A percentile compares a stretch with the other conserved stretches of the same genome.
Evolutionary conservation across 163 green algal species (phyloP).

Genomic region (Volvox carteri): DNA sequence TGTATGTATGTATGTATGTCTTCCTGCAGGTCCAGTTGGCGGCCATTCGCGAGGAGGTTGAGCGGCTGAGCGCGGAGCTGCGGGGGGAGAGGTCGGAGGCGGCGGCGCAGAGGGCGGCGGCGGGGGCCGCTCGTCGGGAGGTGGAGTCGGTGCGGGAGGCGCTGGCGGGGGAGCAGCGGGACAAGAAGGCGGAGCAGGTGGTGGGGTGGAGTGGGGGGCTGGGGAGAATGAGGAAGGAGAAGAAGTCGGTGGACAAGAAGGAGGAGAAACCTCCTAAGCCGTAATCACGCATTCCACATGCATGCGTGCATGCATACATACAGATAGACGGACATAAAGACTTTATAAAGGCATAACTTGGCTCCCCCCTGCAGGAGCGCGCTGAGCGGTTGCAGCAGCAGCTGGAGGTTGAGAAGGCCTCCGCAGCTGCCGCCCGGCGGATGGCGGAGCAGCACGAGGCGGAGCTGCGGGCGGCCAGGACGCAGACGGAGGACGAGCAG

Average conservation of each 20-base stretch:
- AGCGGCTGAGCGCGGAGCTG: slow-evolving; percentile 41
- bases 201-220: neutral
- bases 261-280: too few relatives aligned
- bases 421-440: slow-evolving; percentile 6
- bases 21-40: slow-evolving; percentile 30
- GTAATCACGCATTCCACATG: too few relatives aligned
- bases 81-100: slow-evolving; percentile 25
- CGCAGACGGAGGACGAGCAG: slow-evolving; percentile 32
- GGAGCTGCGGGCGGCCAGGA: slow-evolving; percentile 12
- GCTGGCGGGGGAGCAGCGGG: slow-evolving; percentile 20
- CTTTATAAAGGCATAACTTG: too few relatives aligned
- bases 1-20: too few relatives aligned
- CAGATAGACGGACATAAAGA: too few relatives aligned
- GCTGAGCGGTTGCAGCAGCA: slow-evolving; percentile 17
- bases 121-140: slow-evolving; percentile 36
- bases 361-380: slow-evolving; percentile 10
- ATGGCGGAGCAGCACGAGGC: slow-evolving; percentile 29
- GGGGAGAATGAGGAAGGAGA: neutral
- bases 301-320: too few relatives aligned
- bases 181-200: slow-evolving; percentile 48
- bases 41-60: neutral
- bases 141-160: slow-evolving; percentile 33
- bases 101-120: slow-evolving; percentile 28
- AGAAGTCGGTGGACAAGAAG: too few relatives aligned
- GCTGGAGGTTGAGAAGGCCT: slow-evolving; percentile 31